A percentile compares a stretch with the other conserved stretches of the same genome.
phyloP scores from a whole-genome alignment of 1,284 basidiomycete species.

The Tilletia horrida region DNA sequence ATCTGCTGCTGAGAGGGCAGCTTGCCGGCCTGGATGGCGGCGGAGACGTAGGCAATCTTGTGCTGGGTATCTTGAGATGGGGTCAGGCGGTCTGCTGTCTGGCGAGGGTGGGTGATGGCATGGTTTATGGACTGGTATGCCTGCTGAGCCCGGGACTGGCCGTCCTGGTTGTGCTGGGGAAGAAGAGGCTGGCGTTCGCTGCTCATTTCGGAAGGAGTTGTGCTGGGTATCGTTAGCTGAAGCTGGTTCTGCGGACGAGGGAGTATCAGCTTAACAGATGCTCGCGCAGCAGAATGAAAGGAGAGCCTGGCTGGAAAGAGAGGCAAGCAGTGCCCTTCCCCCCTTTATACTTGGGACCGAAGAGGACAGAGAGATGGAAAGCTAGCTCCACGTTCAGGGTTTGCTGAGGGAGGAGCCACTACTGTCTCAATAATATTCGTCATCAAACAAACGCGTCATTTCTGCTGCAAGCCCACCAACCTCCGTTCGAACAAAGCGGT shows the following conservation, averaged over 20 bases:
- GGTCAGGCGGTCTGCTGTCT: background rate
- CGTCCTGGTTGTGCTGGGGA: background rate
- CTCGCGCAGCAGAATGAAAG: too few species aligned
- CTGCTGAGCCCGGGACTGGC: background rate
- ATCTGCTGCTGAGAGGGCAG: conserved; percentile 37
- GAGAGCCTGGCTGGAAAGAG: too few species aligned
- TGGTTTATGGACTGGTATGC: background rate
- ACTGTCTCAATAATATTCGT: too few species aligned
- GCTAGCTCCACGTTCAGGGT: too few species aligned
- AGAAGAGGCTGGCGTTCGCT: background rate
- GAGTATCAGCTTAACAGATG: too few species aligned
- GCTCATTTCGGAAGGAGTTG: background rate
- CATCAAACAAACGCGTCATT: too few species aligned
- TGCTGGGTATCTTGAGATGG: conserved; percentile 12
- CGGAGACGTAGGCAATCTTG: conserved; percentile 34
- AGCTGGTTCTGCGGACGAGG: background rate
- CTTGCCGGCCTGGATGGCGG: conserved; percentile 39
- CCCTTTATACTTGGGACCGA: too few species aligned
- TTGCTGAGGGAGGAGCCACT: too few species aligned
- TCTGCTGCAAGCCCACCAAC: too few species aligned
- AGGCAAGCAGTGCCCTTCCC: too few species aligned
- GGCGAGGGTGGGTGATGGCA: background rate
- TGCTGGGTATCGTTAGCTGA: background rate
- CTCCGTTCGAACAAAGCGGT: too few species aligned
- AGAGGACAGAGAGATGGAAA: too few species aligned